Percentiles rank a stretch among this genome's conserved stretches.
phyloP scores from a whole-genome alignment of 495 filamentous ascomycete genomes.

The Xylaria curta region DNA sequence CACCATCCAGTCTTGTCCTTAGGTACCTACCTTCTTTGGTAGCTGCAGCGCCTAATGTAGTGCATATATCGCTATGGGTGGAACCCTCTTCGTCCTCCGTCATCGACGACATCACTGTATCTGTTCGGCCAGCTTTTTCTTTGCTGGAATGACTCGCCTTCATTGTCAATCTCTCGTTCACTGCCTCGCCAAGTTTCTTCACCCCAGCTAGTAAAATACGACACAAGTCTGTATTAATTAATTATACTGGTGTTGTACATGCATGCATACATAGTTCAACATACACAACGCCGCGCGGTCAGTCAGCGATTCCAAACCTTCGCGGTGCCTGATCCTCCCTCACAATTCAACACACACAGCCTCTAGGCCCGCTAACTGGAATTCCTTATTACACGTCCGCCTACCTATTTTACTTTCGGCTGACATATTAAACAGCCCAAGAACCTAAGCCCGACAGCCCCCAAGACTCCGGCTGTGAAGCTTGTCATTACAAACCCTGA shows the following conservation, averaged over 20 bases:
- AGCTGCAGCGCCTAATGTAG: neutral
- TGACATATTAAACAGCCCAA: slow-evolving; percentile 11
- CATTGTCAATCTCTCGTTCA: neutral
- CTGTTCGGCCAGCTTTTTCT: neutral
- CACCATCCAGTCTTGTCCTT: neutral
- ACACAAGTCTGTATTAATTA: neutral
- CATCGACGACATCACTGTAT: slow-evolving; percentile 12
- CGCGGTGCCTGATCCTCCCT: neutral
- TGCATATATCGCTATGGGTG: slow-evolving; percentile 2
- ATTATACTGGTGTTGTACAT: neutral
- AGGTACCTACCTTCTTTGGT: neutral
- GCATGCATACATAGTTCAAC: neutral
- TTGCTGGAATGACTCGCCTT: slow-evolving; percentile 9
- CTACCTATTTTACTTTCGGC: slow-evolving; percentile 11
- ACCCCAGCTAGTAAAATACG: neutral
- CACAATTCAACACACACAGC: slow-evolving; percentile 22
- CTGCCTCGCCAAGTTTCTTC: neutral
- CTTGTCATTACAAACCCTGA: slow-evolving; percentile 10
- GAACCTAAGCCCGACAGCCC: slow-evolving; percentile 12
- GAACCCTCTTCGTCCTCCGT: neutral
- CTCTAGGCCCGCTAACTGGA: slow-evolving; percentile 21
- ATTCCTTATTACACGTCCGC: neutral
- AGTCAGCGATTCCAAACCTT: slow-evolving; percentile 7
- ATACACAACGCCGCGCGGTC: neutral
- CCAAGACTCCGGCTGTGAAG: slow-evolving; percentile 16